Conservation (phyloP, 495 filamentous ascomycete species). For the Xanthoparmelia taractica region DNA sequence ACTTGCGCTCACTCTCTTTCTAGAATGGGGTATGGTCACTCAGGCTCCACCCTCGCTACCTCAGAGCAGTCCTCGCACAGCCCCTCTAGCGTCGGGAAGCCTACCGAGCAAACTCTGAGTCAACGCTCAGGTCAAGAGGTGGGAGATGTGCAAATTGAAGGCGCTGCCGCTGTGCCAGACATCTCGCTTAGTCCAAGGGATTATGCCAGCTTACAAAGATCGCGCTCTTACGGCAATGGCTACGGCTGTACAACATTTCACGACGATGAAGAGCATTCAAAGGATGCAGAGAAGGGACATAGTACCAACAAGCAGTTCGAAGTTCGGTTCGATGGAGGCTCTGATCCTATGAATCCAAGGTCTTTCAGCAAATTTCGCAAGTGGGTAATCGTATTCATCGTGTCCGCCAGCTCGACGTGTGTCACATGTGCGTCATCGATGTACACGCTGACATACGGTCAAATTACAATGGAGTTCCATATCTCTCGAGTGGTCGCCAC, state of each 20-base stretch:
- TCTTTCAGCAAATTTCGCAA: constrained; percentile 58
- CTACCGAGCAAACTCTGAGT: neutral
- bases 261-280: constrained; percentile 13
- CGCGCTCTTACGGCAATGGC: constrained; percentile 18
- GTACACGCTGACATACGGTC: constrained; percentile 80
- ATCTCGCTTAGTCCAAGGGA: neutral
- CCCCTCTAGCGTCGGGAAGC: neutral
- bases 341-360: constrained; percentile 65
- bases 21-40: neutral
- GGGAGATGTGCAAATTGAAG: constrained; percentile 2
- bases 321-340: constrained; percentile 64
- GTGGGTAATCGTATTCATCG: constrained; percentile 72
- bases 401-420: constrained; percentile 64
- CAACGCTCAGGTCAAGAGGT: neutral
- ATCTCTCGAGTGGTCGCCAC: constrained; percentile 64
- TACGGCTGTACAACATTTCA: constrained; percentile 16
- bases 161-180: neutral
- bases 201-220: constrained; percentile 1
- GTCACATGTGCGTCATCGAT: constrained; percentile 90
- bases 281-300: constrained; percentile 1
- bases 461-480: constrained; percentile 69
- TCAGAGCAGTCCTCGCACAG: constrained; percentile 1
- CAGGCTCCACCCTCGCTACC: constrained; percentile 7
- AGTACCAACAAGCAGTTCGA: constrained; percentile 36
- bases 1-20: neutral